These are phyloP conservation scores for Brachypodium distachyon DNA, from an alignment of 202 grass and related monocot species.

Conservation along the genomic window DNA sequence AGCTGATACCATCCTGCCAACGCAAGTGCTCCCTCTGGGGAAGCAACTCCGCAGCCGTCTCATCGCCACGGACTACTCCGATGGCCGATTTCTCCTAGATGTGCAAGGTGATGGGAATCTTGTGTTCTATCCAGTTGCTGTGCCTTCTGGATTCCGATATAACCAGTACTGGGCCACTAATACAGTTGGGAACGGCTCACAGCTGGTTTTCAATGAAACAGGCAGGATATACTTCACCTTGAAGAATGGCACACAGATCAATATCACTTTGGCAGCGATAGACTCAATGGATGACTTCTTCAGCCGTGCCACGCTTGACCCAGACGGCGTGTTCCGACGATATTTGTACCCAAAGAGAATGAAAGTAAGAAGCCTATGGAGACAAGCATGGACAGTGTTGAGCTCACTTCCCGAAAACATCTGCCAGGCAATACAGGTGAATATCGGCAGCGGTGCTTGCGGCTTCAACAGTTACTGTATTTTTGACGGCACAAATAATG, in stretches of 20 bases:
- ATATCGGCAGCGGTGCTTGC: constrained; percentile 38
- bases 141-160: background rate
- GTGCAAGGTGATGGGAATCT: constrained; percentile 21
- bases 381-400: background rate
- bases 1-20: constrained; percentile 41
- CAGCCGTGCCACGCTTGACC: constrained; percentile 34
- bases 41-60: background rate
- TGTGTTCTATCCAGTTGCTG: constrained; percentile 10
- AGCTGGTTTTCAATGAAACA: constrained; percentile 20
- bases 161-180: constrained; percentile 1
- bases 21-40: constrained; percentile 12
- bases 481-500: background rate
- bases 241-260: background rate
- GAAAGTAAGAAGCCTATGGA: background rate
- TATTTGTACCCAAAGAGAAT: constrained; percentile 21
- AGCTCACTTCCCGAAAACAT: background rate
- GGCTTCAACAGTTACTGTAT: constrained; percentile 53
- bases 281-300: background rate
- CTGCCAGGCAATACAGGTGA: background rate
- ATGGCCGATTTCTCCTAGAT: constrained; percentile 16
- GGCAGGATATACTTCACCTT: constrained; percentile 7
- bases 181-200: background rate
- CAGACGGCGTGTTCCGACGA: constrained; percentile 34
- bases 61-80: background rate
- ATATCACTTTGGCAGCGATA: background rate